Conservation (phyloP, 805 yeast genomes). For the Ogataea parapolymorpha region DNA sequence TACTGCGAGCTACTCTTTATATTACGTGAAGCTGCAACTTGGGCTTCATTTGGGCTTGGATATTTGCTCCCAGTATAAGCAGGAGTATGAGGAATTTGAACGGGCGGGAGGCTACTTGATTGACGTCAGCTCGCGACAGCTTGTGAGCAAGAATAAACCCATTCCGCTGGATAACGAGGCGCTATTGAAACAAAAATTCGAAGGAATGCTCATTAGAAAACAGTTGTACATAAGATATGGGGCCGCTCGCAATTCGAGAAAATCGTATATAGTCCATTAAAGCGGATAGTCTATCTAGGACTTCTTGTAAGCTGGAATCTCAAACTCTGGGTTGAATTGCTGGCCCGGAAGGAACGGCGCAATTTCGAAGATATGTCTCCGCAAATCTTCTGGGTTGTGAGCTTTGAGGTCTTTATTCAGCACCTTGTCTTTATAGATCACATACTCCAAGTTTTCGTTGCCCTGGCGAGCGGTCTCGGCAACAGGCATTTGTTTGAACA, state of each 20-base stretch:
- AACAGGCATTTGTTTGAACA: constrained; percentile 53
- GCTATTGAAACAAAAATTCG: constrained; percentile 15
- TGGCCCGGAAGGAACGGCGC: constrained; percentile 88
- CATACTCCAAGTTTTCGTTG: constrained; percentile 55
- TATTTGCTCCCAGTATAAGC: constrained; percentile 1
- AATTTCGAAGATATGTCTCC: constrained; percentile 53
- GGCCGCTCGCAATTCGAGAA: constrained; percentile 1
- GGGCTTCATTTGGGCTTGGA: constrained; percentile 1
- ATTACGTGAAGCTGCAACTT: constrained; percentile 1
- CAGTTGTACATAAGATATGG: constrained; percentile 7
- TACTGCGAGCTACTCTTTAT: constrained; percentile 10
- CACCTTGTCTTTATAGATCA: constrained; percentile 50
- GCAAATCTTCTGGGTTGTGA: constrained; percentile 46
- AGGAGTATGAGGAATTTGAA: constrained; percentile 10
- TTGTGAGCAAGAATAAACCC: background rate
- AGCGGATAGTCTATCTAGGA: constrained; percentile 13
- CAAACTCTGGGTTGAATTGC: constrained; percentile 57
- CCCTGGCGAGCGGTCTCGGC: constrained; percentile 29
- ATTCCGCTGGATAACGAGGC: constrained; percentile 13
- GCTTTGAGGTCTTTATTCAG: constrained; percentile 46
- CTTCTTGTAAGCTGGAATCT: constrained; percentile 66
- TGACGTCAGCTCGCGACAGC: background rate
- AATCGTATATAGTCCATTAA: constrained; percentile 4
- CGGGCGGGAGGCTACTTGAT: background rate
- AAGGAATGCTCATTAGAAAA: constrained; percentile 11